A percentile compares a stretch with the other conserved stretches of the same genome.
phyloP scores from a whole-genome alignment of 2,329 filamentous ascomycete genomes.

The Talaromyces sp. region DNA sequence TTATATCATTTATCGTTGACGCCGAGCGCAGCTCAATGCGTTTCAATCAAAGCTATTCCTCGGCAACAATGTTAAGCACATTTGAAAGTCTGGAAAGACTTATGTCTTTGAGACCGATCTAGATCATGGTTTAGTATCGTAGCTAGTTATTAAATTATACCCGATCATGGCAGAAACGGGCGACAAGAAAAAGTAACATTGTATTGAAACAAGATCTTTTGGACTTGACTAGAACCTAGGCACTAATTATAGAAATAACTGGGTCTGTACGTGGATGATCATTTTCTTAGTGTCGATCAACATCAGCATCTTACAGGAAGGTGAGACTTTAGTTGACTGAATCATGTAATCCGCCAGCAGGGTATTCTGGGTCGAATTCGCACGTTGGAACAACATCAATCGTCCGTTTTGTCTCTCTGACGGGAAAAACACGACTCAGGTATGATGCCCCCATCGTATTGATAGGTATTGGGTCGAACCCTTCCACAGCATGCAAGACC shows the following conservation, averaged over 20 bases:
- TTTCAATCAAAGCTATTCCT: not conserved
- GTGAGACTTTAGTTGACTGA: not conserved
- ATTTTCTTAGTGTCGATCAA: not conserved
- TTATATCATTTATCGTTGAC: constrained; percentile 14
- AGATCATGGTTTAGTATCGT: not conserved
- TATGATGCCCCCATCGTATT: no score
- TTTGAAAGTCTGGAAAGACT: no score
- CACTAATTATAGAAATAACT: not conserved
- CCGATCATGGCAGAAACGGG: no score
- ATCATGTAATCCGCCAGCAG: not conserved
- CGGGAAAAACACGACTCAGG: no score
- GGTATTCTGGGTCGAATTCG: no score
- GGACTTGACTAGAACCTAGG: not conserved
- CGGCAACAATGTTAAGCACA: not conserved
- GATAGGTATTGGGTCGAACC: no score
- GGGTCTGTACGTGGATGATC: not conserved
- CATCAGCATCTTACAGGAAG: not conserved
- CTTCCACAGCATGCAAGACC: no score
- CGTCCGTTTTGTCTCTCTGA: no score
- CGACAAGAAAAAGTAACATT: no score
- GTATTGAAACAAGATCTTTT: not conserved
- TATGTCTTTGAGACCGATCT: not conserved
- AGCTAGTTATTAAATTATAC: not conserved
- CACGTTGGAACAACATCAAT: no score
- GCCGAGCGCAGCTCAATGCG: no score